Base-by-base conservation (phyloP, 139 green algal species). In the Micractinium conductrix region DNA sequence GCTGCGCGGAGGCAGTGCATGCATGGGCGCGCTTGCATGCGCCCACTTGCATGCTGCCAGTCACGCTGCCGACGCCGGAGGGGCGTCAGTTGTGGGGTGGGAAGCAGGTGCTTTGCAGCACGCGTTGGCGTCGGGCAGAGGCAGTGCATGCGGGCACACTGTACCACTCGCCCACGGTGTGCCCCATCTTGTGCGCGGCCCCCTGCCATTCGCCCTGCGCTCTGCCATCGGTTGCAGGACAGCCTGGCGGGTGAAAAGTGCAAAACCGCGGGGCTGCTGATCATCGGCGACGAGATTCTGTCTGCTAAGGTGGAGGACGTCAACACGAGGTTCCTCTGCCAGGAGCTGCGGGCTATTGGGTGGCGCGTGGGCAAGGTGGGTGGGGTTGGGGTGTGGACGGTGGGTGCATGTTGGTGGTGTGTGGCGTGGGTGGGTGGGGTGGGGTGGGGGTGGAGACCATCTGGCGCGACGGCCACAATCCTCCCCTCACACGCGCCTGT, bases 271-370 rank as follows among this genome's bases (percentile, higher is more conserved):
- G 79, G 38, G 35, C 65, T 84, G 79, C 45, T 84, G 17, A 84
- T 84, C 33, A 68, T 84, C 1, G 79, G 91, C 2, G 90, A 93
- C 65, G 91, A 94, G 75, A 88, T 94, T 50, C 85, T 94, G 74
- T 63, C 86, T 21, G 91, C 75, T 4, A 91, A 94, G 84, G 65
- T 97, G 33, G 85, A 92, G 42, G 94, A 97, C 65, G 74, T 82
- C 17, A 98, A 98, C 89, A 92, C 89, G 0, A 72, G 68, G 16
- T 98, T 96, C 78, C 80, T 98, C 28, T 98, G 95, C 74, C n/a
- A 42, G 4, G 82, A 90, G 86, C 86, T 94, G 50, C 53, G 84
- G 9, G 38, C 73, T 35, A 78, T 89, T 19, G 91, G 90, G 12
- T 94, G 90, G 90, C 65, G 62, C 2, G 90, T 93, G 1, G 67